A percentile compares a stretch with the other conserved stretches of the same genome.
phyloP scores from a whole-genome alignment of 2,329 filamentous ascomycete genomes.

The Purpureocillium lavendulum region DNA sequence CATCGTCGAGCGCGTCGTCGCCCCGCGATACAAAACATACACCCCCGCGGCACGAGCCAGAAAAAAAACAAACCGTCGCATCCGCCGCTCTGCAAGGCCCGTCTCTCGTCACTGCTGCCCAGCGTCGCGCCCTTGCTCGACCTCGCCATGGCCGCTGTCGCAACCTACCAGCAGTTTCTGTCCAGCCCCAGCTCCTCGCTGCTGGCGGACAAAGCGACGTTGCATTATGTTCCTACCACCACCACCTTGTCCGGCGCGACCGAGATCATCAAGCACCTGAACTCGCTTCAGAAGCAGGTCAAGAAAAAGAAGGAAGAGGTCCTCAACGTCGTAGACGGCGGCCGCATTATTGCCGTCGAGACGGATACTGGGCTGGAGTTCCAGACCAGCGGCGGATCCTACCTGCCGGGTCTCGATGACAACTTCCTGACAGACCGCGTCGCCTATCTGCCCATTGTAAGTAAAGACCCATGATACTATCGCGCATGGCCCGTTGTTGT shows the following conservation, averaged over 20 bases:
- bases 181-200: conserved; percentile 54
- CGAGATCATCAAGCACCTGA: conserved; percentile 77
- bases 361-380: conserved; percentile 81
- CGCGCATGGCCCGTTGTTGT: conserved; percentile 1
- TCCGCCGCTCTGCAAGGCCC: background rate
- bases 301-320: conserved; percentile 77
- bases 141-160: conserved; percentile 27
- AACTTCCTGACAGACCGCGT: conserved; percentile 83
- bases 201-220: conserved; percentile 56
- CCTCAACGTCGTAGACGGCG: conserved; percentile 64
- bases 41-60: background rate
- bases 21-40: background rate
- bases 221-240: conserved; percentile 87
- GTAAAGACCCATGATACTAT: conserved; percentile 27
- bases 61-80: background rate
- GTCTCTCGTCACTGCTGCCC: no score
- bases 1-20: no score
- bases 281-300: conserved; percentile 61
- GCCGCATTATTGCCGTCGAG: conserved; percentile 69
- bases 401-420: conserved; percentile 83
- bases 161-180: conserved; percentile 63
- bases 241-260: conserved; percentile 62
- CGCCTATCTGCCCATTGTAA: conserved; percentile 73
- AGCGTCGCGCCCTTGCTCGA: background rate
- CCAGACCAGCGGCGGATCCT: conserved; percentile 69